Evolutionary conservation across 2,329 filamentous ascomycete species (phyloP).

Genomic region (Sordariomycetes sp.): DNA sequence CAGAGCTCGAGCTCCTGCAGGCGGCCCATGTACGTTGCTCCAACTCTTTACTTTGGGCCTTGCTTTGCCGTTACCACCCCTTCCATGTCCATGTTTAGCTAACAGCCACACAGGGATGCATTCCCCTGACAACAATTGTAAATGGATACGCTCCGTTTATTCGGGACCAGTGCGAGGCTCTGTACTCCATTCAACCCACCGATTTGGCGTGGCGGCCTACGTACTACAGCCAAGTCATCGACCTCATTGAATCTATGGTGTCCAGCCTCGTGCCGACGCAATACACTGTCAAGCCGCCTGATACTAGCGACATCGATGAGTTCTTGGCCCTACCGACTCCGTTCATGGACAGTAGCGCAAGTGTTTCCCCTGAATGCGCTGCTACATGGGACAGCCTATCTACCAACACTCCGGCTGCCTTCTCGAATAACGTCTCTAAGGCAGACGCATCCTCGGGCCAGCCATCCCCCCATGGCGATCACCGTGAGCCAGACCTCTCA

Average conservation of each 20-base stretch:
- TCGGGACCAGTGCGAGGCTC: constrained; percentile 27
- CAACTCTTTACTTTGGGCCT: neutral
- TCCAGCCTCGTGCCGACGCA: constrained; percentile 10
- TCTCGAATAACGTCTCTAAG: neutral
- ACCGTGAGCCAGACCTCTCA: neutral
- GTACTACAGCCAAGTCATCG: neutral
- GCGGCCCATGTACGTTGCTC: constrained; percentile 33
- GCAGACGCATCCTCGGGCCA: neutral
- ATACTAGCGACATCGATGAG: constrained; percentile 6
- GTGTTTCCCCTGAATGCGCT: neutral
- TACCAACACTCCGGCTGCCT: neutral
- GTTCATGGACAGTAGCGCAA: neutral
- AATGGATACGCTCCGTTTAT: constrained; percentile 29
- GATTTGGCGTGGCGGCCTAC: neutral
- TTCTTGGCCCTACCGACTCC: constrained; percentile 3
- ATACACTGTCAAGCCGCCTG: neutral
- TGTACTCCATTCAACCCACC: constrained; percentile 21
- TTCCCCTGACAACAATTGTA: constrained; percentile 8
- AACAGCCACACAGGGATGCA: neutral
- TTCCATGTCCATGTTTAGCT: neutral
- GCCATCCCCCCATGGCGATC: neutral
- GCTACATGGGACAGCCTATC: neutral
- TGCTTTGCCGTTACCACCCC: neutral
- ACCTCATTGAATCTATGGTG: constrained; percentile 25
- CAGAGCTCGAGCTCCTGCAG: constrained; percentile 40